phyloP scores from a whole-genome alignment of 345 rosid genomes.

The Gossypium longicalyx region DNA sequence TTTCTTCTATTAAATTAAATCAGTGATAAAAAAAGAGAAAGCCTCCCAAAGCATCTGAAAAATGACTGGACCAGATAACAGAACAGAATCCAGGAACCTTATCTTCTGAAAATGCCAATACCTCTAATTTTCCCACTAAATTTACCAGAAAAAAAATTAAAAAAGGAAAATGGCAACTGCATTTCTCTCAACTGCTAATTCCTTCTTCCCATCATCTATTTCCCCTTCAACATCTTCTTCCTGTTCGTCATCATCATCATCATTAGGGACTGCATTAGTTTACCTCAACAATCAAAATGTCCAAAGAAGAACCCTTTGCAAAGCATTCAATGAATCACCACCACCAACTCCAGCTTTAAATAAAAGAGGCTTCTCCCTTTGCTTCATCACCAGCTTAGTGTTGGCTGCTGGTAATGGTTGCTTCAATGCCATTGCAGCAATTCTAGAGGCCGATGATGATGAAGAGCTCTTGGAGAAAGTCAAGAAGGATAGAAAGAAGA shows the following conservation, averaged over 20 bases:
- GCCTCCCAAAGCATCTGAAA: background rate
- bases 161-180: conserved; percentile 40
- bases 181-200: conserved; percentile 46
- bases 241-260: conserved; percentile 15
- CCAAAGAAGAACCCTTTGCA: conserved; percentile 34
- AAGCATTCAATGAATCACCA: conserved; percentile 30
- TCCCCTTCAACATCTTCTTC: conserved; percentile 21
- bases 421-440: conserved; percentile 59
- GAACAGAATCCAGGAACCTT: conserved; percentile 13
- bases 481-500: conserved; percentile 74
- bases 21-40: background rate
- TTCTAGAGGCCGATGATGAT: conserved; percentile 92
- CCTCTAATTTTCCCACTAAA: conserved; percentile 27
- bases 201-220: conserved; percentile 33
- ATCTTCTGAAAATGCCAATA: conserved; percentile 9
- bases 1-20: too few relatives aligned
- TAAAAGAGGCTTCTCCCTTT: conserved; percentile 50
- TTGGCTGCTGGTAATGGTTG: conserved; percentile 30
- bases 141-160: conserved; percentile 19
- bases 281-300: conserved; percentile 23
- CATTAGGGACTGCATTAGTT: conserved; percentile 13
- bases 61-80: background rate
- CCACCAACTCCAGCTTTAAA: conserved; percentile 27
- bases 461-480: conserved; percentile 83
- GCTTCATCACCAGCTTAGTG: conserved; percentile 44